phyloP scores from a whole-genome alignment of 1,284 basidiomycete species.

The Serendipita sp. region DNA sequence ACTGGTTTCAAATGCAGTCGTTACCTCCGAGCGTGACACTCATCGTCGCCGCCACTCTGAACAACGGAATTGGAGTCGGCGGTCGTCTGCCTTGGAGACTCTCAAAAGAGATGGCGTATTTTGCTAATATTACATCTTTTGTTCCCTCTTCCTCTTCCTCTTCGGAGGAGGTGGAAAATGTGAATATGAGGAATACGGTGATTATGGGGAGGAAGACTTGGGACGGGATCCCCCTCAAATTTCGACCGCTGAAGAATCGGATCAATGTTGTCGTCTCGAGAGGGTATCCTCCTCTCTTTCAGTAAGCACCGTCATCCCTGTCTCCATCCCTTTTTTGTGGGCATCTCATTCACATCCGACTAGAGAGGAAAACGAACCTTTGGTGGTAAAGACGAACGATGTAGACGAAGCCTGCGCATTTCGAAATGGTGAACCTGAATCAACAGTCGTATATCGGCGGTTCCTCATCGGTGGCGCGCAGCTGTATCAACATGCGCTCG shows the following conservation, averaged over 20 bases:
- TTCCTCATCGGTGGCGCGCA: conserved; percentile 90
- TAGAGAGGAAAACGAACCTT: neutral
- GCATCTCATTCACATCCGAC: conserved; percentile 12
- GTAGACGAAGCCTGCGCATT: neutral
- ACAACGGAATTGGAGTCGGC: conserved; percentile 77
- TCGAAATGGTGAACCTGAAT: conserved; percentile 15
- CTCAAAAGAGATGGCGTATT: conserved; percentile 86
- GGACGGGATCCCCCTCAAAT: conserved; percentile 89
- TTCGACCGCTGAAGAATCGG: conserved; percentile 67
- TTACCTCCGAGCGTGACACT: conserved; percentile 43
- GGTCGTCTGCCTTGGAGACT: conserved; percentile 81
- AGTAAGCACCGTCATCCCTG: neutral
- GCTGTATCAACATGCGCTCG: conserved; percentile 61
- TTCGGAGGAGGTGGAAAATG: neutral
- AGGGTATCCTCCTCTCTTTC: conserved; percentile 21
- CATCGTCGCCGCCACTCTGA: conserved; percentile 81
- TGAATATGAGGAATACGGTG: conserved; percentile 53
- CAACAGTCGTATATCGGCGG: conserved; percentile 27
- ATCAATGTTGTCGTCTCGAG: conserved; percentile 74
- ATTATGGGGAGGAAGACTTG: conserved; percentile 97
- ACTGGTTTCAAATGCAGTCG: neutral
- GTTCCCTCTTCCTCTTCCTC: conserved; percentile 27
- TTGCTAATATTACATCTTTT: conserved; percentile 60
- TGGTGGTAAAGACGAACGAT: neutral
- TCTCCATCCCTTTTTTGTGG: conserved; percentile 7